Conservation (phyloP, 2,329 filamentous ascomycete species). For the Aspergillus tamarii region DNA sequence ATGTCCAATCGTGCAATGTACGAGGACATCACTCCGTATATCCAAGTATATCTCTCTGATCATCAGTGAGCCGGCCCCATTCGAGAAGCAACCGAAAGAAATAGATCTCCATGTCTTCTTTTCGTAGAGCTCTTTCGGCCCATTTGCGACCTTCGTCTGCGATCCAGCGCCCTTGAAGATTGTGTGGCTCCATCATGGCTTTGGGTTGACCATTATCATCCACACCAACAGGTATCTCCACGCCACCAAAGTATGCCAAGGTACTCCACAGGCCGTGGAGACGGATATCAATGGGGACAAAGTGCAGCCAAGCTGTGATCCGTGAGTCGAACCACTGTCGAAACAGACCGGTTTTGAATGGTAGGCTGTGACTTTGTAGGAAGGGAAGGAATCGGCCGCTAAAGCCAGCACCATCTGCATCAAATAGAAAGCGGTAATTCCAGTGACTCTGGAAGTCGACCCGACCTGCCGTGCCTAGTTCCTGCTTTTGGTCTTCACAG, state of each 20-base stretch:
- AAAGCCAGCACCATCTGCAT: constrained; percentile 70
- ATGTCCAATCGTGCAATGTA: neutral
- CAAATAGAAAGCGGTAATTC: constrained; percentile 70
- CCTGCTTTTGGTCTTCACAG: constrained; percentile 55
- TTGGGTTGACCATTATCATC: constrained; percentile 44
- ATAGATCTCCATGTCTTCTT: constrained; percentile 80
- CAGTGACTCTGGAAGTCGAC: constrained; percentile 62
- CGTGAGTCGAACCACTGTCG: constrained; percentile 79
- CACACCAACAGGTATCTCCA: constrained; percentile 26
- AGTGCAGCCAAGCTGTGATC: constrained; percentile 76
- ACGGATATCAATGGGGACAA: constrained; percentile 74
- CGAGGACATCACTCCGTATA: constrained; percentile 30
- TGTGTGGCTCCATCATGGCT: constrained; percentile 53
- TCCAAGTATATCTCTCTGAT: constrained; percentile 55
- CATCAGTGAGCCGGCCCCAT: constrained; percentile 72
- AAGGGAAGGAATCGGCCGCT: constrained; percentile 68
- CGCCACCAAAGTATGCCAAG: constrained; percentile 72
- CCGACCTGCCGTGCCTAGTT: constrained; percentile 53
- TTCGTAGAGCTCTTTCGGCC: constrained; percentile 64
- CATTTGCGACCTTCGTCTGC: constrained; percentile 67
- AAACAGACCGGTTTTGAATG: constrained; percentile 72
- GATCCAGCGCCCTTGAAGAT: constrained; percentile 65
- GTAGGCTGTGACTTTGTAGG: constrained; percentile 67
- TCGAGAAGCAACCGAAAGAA: constrained; percentile 77
- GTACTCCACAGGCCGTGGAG: constrained; percentile 75